Base-by-base conservation (phyloP, 2,329 filamentous ascomycete species). In the Ophiostoma triangulosporum region DNA sequence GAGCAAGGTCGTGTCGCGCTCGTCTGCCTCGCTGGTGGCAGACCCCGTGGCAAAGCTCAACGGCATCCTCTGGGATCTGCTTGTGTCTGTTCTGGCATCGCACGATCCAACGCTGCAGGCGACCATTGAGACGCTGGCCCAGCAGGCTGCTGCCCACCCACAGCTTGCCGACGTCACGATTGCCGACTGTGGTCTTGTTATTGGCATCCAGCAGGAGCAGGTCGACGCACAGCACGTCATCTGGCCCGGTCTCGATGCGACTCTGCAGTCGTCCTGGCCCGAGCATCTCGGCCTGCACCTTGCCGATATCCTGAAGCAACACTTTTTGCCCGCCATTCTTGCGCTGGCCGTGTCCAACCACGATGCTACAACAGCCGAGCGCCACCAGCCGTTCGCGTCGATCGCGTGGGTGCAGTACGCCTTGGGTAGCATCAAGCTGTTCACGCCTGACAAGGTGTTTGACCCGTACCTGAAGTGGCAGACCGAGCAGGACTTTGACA, bases 361-460 rank as follows among this genome's bases (percentile, higher is more conserved):
- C 11, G 20, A 61, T 49, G 58, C 61, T 1, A 56, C 55, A n/a
- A 56, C 55, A n/a, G 58, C 61, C 1, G 57, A 54, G n/a, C 17
- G 12, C 3, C 46, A 45, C 35, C 60, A 64, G 49, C 59, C 62
- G 2, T 65, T 68, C 50, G 68, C 73, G 20, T 75, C 79, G 20
- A 68, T 84, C 22, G 83, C 86, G 5, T 93, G 90, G 80, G 74
- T 89, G 27, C 75, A 84, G 50, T 81, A 95, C 56, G 84, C 87
- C 1, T 68, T 90, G 20, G 83, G 83, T 15, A 79, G 84, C 36
- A 73, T 97, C 48, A 78, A 78, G 57, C 73, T 96, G 2, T 96
- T 91, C 63, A 81, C 97, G 2, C 90, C 94, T 0, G 84, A 95
- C 65, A 83, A 84, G 59, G 77, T 86, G 3, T 93, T 91, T 62